Evolutionary conservation across 2,329 filamentous ascomycete species (phyloP), one percentile per base, ranked within the genome.

Genomic region (Talaromyces sp.): DNA sequence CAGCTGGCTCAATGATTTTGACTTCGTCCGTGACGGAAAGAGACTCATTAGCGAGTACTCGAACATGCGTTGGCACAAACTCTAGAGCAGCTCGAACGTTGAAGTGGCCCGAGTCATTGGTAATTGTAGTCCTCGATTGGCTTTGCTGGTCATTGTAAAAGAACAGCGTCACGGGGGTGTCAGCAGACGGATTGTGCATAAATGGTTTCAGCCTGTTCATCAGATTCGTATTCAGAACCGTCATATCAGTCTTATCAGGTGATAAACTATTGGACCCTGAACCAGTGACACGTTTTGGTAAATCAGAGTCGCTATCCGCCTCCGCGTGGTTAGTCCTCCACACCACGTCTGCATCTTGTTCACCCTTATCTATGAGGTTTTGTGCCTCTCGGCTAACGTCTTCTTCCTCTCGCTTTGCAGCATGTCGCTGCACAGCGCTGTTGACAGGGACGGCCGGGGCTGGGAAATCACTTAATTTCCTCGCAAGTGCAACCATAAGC

Each of bases 91-190:
- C 92, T 13, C 93, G 86, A 34, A 93, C 82, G 47, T 83, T 85
- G 72, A 99, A 99, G 77, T 99, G 95, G 0, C 95, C 95, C 0
- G 91, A 88, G 36, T 95, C 90, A 72, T 97, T 90, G 0, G 96
- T 99, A 68, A 86, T 85, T 3, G 97, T 87, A 0, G 91, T 97
- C 61, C 90, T 86, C 31, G 94, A 96, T 71, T 93, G 89, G 0
- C 94, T 97, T 60, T 88, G 85, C 2, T 85, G 80, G 15, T 96
- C 88, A 72, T 98, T 95, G 79, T 96, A 99, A 77, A 99, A 98
- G 81, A 98, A 97, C 0, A 97, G 83, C 0, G 93, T 97, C 62
- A 99, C 89, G 0, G 93, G 89, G 22, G 88, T 85, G 60, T 90
- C 86, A 0, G 89, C 87, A 65, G 93, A 81, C 0, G 95, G 92